Percentiles rank a stretch among this genome's conserved stretches.
Evolutionary conservation across 148 eudicot genomes (phyloP).

Genomic region (Rhododendron williamsianum): DNA sequence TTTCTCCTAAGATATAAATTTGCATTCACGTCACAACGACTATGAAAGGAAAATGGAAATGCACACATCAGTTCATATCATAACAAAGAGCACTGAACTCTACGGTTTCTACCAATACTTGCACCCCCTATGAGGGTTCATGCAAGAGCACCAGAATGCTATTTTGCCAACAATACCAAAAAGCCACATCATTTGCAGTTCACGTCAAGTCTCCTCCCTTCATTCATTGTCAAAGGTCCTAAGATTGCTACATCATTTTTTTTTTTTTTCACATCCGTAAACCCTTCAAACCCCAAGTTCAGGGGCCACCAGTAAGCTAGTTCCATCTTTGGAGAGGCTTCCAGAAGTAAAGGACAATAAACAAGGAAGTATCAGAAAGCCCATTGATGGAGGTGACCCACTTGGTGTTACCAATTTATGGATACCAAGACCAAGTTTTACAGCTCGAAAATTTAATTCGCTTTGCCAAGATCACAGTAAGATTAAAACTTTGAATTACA

Average conservation of each 20-base stretch:
- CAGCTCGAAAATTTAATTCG: background rate
- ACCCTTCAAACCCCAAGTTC: background rate
- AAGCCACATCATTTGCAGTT: background rate
- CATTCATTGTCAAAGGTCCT: background rate
- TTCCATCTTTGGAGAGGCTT: background rate
- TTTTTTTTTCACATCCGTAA: background rate
- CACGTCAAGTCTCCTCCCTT: background rate
- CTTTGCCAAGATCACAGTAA: background rate
- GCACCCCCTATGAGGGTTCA: background rate
- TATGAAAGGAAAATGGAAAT: background rate
- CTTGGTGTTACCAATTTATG: background rate
- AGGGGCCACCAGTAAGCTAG: background rate
- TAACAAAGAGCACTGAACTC: background rate
- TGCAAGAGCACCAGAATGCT: background rate
- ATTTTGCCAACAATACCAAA: background rate
- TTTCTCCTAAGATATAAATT: background rate
- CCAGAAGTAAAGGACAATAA: background rate
- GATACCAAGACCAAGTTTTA: background rate
- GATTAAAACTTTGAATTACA: background rate
- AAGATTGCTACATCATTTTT: background rate
- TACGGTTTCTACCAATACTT: background rate
- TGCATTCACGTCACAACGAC: background rate
- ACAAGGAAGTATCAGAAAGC: background rate
- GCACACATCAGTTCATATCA: background rate
- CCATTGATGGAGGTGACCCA: background rate